These are phyloP conservation scores for Stenogyne calaminthoides DNA, from an alignment of 305 asterid species.

Conservation along the genomic window DNA sequence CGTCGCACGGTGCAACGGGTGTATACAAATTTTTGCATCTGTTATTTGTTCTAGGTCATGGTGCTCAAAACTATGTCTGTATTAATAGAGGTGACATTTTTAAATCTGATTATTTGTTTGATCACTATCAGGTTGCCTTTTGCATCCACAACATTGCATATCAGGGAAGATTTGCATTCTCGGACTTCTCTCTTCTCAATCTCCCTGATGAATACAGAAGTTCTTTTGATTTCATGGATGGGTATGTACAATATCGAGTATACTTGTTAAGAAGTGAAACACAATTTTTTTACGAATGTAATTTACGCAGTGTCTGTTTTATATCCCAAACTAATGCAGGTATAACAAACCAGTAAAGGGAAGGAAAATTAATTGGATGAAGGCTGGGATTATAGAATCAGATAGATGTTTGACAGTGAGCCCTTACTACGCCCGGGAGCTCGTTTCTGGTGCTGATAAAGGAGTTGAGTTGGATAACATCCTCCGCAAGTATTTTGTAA, in stretches of 20 bases:
- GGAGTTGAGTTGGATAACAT: slow-evolving; percentile 77
- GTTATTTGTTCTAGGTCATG: too few relatives aligned
- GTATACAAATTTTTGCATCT: too few relatives aligned
- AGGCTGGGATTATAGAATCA: slow-evolving; percentile 76
- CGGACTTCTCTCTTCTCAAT: slow-evolving; percentile 76
- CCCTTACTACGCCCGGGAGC: slow-evolving; percentile 83
- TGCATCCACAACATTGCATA: slow-evolving; percentile 99
- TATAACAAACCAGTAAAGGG: slow-evolving; percentile 79
- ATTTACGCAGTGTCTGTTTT: not conserved
- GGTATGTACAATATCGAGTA: slow-evolving; percentile 46
- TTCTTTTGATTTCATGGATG: slow-evolving; percentile 87
- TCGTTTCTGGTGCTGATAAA: slow-evolving; percentile 60
- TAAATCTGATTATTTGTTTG: slow-evolving; percentile 28
- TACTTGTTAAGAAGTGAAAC: slow-evolving; percentile 12
- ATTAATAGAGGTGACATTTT: not conserved
- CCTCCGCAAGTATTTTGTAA: slow-evolving; percentile 47
- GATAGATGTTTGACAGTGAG: slow-evolving; percentile 76
- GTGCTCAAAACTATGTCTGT: not conserved
- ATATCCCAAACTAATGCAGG: slow-evolving; percentile 41
- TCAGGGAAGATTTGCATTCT: slow-evolving; percentile 79
- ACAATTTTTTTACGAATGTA: not conserved
- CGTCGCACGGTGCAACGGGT: too few relatives aligned
- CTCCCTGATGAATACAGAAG: slow-evolving; percentile 73
- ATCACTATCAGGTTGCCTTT: slow-evolving; percentile 62
- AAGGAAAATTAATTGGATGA: slow-evolving; percentile 95